Conservation (phyloP, 2,329 filamentous ascomycete genomes). For the Xenoacremonium recifei region DNA sequence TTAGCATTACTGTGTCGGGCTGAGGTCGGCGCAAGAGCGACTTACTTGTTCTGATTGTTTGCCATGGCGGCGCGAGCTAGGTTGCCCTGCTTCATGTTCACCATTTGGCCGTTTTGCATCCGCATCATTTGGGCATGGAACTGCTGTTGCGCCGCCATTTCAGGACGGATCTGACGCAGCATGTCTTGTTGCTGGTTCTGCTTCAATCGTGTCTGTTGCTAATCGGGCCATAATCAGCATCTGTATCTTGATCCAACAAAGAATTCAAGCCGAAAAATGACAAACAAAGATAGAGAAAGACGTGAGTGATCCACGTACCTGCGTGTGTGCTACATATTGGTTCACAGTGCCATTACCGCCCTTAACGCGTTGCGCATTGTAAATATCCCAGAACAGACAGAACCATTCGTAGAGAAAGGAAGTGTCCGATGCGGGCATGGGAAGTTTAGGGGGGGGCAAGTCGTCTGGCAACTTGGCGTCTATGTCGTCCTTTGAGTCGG, state of each 20-base stretch:
- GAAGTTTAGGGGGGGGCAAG: slow-evolving; percentile 71
- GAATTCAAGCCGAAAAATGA: slow-evolving; percentile 1
- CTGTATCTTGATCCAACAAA: slow-evolving; percentile 16
- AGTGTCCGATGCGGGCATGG: slow-evolving; percentile 62
- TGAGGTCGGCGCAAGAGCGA: slow-evolving; percentile 12
- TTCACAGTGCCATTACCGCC: slow-evolving; percentile 62
- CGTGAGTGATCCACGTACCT: slow-evolving; percentile 55
- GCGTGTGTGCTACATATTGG: slow-evolving; percentile 78
- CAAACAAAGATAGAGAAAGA: not conserved
- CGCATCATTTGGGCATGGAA: slow-evolving; percentile 63
- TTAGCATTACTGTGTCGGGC: slow-evolving; percentile 8
- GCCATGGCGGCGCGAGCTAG: slow-evolving; percentile 75
- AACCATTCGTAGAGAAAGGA: slow-evolving; percentile 98
- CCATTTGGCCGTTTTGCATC: slow-evolving; percentile 62
- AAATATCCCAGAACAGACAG: slow-evolving; percentile 96
- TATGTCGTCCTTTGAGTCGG: slow-evolving; percentile 76
- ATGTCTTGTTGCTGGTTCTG: slow-evolving; percentile 77
- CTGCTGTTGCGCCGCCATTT: slow-evolving; percentile 53
- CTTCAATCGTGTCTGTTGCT: slow-evolving; percentile 69
- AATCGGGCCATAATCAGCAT: slow-evolving; percentile 17
- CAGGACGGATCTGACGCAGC: slow-evolving; percentile 68
- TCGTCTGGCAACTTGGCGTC: slow-evolving; percentile 75
- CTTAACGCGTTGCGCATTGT: slow-evolving; percentile 74
- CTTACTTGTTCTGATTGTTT: slow-evolving; percentile 73
- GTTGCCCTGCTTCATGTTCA: slow-evolving; percentile 58